These are phyloP conservation scores for Cornus suecica DNA, from an alignment of 148 eudicot species.

Conservation along the genomic window DNA sequence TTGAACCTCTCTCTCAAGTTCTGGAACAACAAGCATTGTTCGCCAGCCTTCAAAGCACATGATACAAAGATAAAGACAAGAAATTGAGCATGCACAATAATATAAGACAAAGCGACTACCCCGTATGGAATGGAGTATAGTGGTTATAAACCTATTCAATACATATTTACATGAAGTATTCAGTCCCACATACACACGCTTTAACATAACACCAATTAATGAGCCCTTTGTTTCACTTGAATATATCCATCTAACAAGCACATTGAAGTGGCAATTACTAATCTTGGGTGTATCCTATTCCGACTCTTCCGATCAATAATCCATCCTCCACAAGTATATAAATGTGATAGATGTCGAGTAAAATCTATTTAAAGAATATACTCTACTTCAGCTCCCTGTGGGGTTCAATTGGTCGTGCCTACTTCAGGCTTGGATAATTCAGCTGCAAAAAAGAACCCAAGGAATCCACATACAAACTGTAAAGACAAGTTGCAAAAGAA, in stretches of 20 bases:
- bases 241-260: neutral
- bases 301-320: neutral
- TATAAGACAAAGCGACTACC: too few relatives aligned
- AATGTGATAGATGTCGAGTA: too few relatives aligned
- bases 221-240: neutral
- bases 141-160: neutral
- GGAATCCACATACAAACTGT: neutral
- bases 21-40: constrained; percentile 98
- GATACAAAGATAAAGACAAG: neutral
- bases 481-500: neutral
- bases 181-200: too few relatives aligned
- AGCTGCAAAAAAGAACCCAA: neutral
- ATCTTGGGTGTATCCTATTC: neutral
- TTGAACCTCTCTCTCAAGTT: constrained; percentile 89
- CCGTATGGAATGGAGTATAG: neutral
- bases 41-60: constrained; percentile 72
- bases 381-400: neutral
- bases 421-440: neutral
- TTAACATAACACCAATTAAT: too few relatives aligned
- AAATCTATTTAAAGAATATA: too few relatives aligned
- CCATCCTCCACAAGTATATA: neutral
- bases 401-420: neutral
- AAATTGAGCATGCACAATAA: neutral
- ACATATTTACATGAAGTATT: neutral
- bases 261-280: neutral